Base-by-base conservation (phyloP, 345 rosid genomes). In the Salix koriyanagi region DNA sequence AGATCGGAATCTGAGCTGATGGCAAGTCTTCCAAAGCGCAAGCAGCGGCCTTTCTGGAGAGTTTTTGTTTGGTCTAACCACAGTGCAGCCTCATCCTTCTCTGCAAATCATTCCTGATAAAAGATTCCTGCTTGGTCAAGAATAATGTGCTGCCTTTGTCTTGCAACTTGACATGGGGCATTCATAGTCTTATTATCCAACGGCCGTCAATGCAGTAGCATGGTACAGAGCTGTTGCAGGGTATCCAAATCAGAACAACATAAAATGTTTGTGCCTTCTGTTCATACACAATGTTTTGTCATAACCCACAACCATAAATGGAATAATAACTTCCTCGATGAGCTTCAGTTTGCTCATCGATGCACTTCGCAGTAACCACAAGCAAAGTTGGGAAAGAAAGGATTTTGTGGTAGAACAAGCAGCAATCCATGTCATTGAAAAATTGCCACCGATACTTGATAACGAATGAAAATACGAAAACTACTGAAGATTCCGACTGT, bases 41-140 rank as follows among this genome's bases (percentile, higher is more conserved):
- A 83, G 81, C 87, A 77, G 36, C 79, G 89, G 26, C 87, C 89
- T 12, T 87, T 88, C 48, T 86, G 94, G 90, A 83, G 89, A 76
- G 83, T 87, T 54, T 82, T 84, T 56, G 82, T 82, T 21, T 88
- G 89, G 91, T 87, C 93, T 44, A 86, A 82, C 77, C 69, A 77
- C n/a, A 72, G 69, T 37, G 83, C 79, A 28, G 71, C 92, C 9
- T 73, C 90, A 16, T 84, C 90, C 72, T 62, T 84, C 30, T 74
- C 91, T 7, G 75, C 77, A 21, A 74, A 76, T 68, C 86, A 78
- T 46, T 78, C 77, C 76, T 82, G 77, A 83, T 44, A 34, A 25
- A 30, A 12, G 64, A 75, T 28, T 4, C 37, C 62, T 34, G 6
- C 39, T 42, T 44, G 48, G 74, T 80, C 15, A 37, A 73, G 36